Base-by-base conservation (phyloP, 768 basidiomycete genomes). In the Boletus subparvulus region DNA sequence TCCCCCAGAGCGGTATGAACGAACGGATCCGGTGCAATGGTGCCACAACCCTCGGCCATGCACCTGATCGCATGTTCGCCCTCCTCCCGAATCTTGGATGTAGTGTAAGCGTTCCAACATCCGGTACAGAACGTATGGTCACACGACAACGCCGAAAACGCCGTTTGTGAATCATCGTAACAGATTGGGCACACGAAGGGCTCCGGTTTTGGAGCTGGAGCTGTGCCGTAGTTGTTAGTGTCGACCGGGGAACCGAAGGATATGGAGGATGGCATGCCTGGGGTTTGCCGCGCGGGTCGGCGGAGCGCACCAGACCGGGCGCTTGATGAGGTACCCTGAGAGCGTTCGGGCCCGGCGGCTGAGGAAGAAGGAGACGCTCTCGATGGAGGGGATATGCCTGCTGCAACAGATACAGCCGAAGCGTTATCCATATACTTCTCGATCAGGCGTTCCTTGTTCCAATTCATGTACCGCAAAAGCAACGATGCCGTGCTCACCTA, bases 381-480 rank as follows among this genome's bases (percentile, higher is more conserved):
- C 32, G 66, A 65, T 36, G 69, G 61, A 33, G 72, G 78, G 60
- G 65, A 80, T 61, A 90, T 80, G 4, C 96, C 97, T 1, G 95
- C 93, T 8, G 83, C 82, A 28, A 83, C 79, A 30, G 87, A 83
- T 16, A 94, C 82, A 9, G 76, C 74, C 19, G 84, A 78, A 1
- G 92, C 83, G 57, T 93, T 90, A 65, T 98, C 96, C 94, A 97
- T 97, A 75, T 92, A 98, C 71, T 92, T 90, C 75, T 98, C 96
- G 63, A 94, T 92, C 21, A 99, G 82, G 54, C 88, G 87, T 70
- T 99, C 97, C 69, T 92, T 92, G 79, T 98, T 98, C 97, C 97
- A 99, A 53, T 81, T 78, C 78, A 88, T 83, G 74, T 90, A 77
- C 30, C 94, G 85, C 56, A 99, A 77, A 7, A 99, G 80, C 32